Percentiles rank a stretch among this genome's conserved stretches.
phyloP scores from a whole-genome alignment of 129 eudicot species.

The carrot (Daucus carota) region DH1_v3.0 NC_030386.2:34754501-34755000 shows the following conservation, averaged over 20 bases:
- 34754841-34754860: not conserved
- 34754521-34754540: not conserved
- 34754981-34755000: too few relatives aligned
- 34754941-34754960: too few relatives aligned
- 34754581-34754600: not conserved
- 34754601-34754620: not conserved
- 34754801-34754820: not conserved
- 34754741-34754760: not conserved
- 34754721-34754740: not conserved
- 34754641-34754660: not conserved
- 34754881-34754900: not conserved
- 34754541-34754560: not conserved
- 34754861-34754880: not conserved
- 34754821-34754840: not conserved
- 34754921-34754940: not conserved
- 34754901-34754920: not conserved
- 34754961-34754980: not conserved
- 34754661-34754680: not conserved
- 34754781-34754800: not conserved
- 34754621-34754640: not conserved
- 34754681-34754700: not conserved
- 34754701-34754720: not conserved
- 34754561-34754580: not conserved
- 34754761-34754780: not conserved
- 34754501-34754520: not conserved